Evolutionary conservation across 352 stramenopile genomes (phyloP).

Genomic region (Globisporangium abappressorium): DNA sequence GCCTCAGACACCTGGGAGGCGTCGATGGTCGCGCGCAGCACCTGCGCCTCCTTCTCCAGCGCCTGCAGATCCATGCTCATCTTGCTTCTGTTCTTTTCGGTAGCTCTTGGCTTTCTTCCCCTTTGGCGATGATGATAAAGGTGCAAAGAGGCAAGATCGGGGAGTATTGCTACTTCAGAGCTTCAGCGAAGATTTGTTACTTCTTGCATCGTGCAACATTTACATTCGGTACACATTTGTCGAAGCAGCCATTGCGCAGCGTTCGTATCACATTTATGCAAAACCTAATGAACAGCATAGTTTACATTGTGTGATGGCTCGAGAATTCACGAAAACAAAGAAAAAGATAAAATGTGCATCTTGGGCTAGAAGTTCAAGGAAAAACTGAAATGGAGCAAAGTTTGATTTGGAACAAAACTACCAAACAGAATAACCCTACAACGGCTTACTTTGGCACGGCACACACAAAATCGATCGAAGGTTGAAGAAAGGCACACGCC

Average conservation of each 20-base stretch:
- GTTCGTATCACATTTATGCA: background rate
- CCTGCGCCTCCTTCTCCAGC: conserved; percentile 62
- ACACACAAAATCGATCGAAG: background rate
- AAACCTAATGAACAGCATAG: background rate
- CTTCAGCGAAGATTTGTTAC: background rate
- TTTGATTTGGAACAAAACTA: conserved; percentile 7
- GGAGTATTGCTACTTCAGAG: background rate
- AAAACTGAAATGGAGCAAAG: background rate
- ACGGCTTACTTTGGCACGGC: background rate
- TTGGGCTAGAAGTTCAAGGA: too few relatives aligned
- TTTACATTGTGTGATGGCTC: background rate
- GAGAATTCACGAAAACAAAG: too few relatives aligned
- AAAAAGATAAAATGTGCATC: too few relatives aligned
- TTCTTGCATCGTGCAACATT: background rate
- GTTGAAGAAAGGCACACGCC: background rate
- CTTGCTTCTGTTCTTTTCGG: background rate
- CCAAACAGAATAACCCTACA: background rate
- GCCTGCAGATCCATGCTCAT: conserved; percentile 37
- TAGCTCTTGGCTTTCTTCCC: conserved; percentile 7
- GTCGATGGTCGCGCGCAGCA: conserved; percentile 59
- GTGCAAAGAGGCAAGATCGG: conserved; percentile 7
- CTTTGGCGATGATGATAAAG: background rate
- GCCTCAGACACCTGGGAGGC: conserved; percentile 41
- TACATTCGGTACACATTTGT: background rate
- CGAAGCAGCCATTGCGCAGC: background rate